Conservation (phyloP, 371 early-diverging fungal genomes). For the Actinomortierella ambigua region DNA sequence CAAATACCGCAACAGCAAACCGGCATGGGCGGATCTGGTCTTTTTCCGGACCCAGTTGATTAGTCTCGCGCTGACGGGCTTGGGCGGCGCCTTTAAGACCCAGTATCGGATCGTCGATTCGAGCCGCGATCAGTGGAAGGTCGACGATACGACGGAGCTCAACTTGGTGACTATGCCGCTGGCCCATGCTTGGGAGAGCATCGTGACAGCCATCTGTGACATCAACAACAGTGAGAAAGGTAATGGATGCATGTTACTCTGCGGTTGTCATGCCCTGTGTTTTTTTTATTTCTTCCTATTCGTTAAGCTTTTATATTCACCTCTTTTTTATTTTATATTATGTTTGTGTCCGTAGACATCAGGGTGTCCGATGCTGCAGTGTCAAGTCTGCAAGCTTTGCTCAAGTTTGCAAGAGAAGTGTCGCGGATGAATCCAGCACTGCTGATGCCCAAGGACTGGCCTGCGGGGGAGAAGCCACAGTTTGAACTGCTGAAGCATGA, state of each 20-base stretch:
- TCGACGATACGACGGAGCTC: conserved; percentile 15
- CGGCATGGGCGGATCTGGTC: conserved; percentile 7
- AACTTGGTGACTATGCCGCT: conserved; percentile 21
- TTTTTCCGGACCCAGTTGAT: conserved; percentile 30
- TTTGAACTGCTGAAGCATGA: conserved; percentile 8
- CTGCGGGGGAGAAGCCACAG: conserved; percentile 8
- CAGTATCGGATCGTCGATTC: conserved; percentile 25
- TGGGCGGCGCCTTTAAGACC: conserved; percentile 8
- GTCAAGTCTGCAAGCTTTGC: not conserved
- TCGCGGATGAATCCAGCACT: conserved; percentile 20
- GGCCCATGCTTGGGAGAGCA: conserved; percentile 26
- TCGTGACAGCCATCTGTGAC: conserved; percentile 25
- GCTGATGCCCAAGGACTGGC: conserved; percentile 24
- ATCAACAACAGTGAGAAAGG: conserved; percentile 33
- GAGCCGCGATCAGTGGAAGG: conserved; percentile 22
- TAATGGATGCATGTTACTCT: too few species aligned
- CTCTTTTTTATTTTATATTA: not conserved
- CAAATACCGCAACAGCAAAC: too few species aligned
- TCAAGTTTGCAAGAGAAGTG: conserved; percentile 20
- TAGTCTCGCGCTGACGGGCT: conserved; percentile 13
- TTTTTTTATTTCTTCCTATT: too few species aligned
- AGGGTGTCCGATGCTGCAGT: conserved; percentile 22
- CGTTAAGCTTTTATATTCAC: not conserved
- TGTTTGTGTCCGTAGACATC: conserved; percentile 7
- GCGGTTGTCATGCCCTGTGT: too few species aligned